Conservation (phyloP, 2,329 filamentous ascomycete genomes). For the Xylariales sp. region DNA sequence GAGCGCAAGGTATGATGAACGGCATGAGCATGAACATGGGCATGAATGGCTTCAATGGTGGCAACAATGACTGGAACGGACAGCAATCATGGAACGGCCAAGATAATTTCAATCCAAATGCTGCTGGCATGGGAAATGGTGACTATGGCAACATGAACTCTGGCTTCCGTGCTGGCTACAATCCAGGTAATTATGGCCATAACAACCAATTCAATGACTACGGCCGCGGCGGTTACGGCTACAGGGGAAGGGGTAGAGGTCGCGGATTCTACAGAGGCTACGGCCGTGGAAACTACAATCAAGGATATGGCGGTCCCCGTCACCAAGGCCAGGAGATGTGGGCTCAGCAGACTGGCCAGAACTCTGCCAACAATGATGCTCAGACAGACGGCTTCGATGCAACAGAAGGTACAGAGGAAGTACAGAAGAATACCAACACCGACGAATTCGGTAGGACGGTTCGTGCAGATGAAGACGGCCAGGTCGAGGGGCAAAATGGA, state of each 20-base stretch:
- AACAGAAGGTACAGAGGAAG: conserved; percentile 15
- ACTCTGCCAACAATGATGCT: conserved; percentile 13
- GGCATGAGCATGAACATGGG: conserved; percentile 77
- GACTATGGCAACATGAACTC: conserved; percentile 76
- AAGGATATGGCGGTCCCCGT: conserved; percentile 34
- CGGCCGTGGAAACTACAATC: conserved; percentile 54
- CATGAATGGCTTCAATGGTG: conserved; percentile 64
- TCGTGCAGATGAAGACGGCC: conserved; percentile 21
- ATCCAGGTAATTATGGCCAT: conserved; percentile 78
- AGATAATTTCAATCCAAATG: conserved; percentile 89
- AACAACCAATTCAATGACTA: conserved; percentile 76
- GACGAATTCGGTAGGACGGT: conserved; percentile 37
- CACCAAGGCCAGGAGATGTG: conserved; percentile 18
- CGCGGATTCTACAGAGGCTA: conserved; percentile 47
- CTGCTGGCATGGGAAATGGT: conserved; percentile 74
- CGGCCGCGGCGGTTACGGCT: conserved; percentile 63
- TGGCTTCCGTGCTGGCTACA: conserved; percentile 72
- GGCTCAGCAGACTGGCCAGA: conserved; percentile 21
- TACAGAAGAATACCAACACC: conserved; percentile 26
- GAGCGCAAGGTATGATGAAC: conserved; percentile 66
- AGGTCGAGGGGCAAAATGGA: conserved; percentile 18
- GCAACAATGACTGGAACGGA: conserved; percentile 74
- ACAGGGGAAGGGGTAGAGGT: conserved; percentile 62
- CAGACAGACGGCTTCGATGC: conserved; percentile 16
- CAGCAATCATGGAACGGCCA: conserved; percentile 80